Evolutionary conservation across 148 eudicot genomes (phyloP).

Genomic region (Oxyria digyna): DNA sequence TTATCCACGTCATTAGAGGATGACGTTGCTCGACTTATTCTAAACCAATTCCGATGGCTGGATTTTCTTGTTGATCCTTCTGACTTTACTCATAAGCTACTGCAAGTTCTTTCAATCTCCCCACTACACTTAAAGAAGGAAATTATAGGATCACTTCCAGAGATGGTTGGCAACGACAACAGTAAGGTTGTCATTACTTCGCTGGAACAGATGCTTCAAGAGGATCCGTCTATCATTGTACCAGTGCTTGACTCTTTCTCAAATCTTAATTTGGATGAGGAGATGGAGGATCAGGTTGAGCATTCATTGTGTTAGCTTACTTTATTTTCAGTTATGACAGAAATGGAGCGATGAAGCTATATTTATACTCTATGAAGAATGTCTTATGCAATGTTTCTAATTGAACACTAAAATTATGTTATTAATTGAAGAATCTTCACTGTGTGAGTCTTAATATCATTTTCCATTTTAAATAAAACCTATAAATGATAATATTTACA

Average conservation of each 20-base stretch:
- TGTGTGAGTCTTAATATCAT: not conserved
- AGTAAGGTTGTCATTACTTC: conserved; percentile 26
- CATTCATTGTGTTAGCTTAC: not conserved
- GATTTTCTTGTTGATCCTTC: conserved; percentile 40
- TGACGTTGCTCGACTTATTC: conserved; percentile 38
- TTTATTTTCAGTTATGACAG: conserved; percentile 14
- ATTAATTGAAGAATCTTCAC: not conserved
- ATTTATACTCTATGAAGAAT: not conserved
- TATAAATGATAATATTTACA: not conserved
- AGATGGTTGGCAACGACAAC: conserved; percentile 39
- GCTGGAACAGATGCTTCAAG: conserved; percentile 44
- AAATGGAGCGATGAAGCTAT: not conserved
- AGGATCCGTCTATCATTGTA: conserved; percentile 37
- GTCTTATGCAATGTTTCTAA: not conserved
- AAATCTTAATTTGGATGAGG: conserved; percentile 41
- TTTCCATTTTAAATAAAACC: not conserved
- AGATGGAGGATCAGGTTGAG: conserved; percentile 38
- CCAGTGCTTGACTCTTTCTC: conserved; percentile 44
- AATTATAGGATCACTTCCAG: conserved; percentile 48
- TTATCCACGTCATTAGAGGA: conserved; percentile 26
- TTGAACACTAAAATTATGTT: not conserved
- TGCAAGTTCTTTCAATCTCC: conserved; percentile 42
- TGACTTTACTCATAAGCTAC: conserved; percentile 32
- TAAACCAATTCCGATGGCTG: conserved; percentile 53
- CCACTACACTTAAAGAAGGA: conserved; percentile 43